Percentiles rank a stretch among this genome's conserved stretches.
Conservation (phyloP, 192 early-diverging fungal genomes). For the Coemansia sp. region DNA sequence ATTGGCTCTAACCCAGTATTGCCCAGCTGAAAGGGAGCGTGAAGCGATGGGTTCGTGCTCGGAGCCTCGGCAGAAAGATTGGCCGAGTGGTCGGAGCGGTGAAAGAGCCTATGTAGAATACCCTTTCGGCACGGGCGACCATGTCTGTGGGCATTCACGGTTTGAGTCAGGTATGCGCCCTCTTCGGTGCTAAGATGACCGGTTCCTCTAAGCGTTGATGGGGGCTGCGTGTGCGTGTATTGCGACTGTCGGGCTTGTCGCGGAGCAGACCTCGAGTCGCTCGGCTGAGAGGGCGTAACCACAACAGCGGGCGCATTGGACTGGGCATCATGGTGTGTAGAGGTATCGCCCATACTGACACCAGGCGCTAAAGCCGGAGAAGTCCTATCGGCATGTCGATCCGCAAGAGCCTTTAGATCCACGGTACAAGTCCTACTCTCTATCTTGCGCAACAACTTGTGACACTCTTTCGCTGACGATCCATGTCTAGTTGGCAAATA, state of each 20-base stretch:
- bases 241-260: not conserved
- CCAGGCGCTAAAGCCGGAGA: not conserved
- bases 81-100: not conserved
- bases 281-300: not conserved
- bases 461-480: conserved; percentile 32
- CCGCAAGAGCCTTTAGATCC: conserved; percentile 15
- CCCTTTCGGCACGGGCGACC: not conserved
- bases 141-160: not conserved
- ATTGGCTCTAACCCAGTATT: not conserved
- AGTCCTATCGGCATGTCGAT: not conserved
- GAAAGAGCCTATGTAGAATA: not conserved
- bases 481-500: conserved; percentile 28
- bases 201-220: not conserved
- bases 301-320: not conserved
- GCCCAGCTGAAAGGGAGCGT: not conserved
- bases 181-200: not conserved
- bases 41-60: not conserved
- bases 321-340: not conserved
- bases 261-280: not conserved
- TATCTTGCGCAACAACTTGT: conserved; percentile 28
- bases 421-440: conserved; percentile 15
- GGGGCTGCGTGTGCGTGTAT: not conserved
- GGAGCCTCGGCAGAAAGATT: not conserved
- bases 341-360: not conserved
- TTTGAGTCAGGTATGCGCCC: not conserved